Base-by-base conservation (phyloP, 2,329 filamentous ascomycete species). In the Xylariaceae sp. region DNA sequence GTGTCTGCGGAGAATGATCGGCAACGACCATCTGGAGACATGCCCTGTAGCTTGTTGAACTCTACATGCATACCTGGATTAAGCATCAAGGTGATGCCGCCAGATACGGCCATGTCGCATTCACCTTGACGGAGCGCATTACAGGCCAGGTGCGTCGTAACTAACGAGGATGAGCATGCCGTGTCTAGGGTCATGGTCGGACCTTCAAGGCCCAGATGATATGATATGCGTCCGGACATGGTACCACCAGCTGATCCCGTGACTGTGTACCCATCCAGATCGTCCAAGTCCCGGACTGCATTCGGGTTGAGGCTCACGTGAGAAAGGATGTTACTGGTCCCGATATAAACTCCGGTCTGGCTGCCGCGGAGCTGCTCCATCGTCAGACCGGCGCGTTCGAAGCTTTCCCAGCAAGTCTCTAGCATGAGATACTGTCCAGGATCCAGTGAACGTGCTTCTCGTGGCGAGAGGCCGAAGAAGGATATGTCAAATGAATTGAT, bases 151-250 rank as follows among this genome's bases (percentile, higher is more conserved):
- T 54, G 51, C 13, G 50, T 51, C 2, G 49, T 38, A 11, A 52
- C 49, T 9, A 54, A 39, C 15, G 51, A 54, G 4, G 51, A 51
- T 16, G 51, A 54, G 24, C 51, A 54, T 13, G 52, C 52, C 16
- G 56, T 56, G 40, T 59, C 56, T 38, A 59, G 43, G 1, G 54
- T 56, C 45, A 59, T 44, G n/a, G 53, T 31, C 24, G 56, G 56
- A 26, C 56, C 56, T 38, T 55, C 41, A 3, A 59, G 43, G 11
- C 54, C 54, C 9, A 57, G 35, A 8, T 43, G 40, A 33, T 56
- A 56, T 9, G 54, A 56, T 12, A 57, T 45, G 13, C 56, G 53
- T 12, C 54, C 54, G 15, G 54, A 54, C 32, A 54, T 43, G 17
- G 52, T 56, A 19, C 38, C 52, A 9, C 36, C 43, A 29, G 56